Evolutionary conservation across 2,329 filamentous ascomycete genomes (phyloP).

Genomic region (Cylindrodendrum hubeiense): DNA sequence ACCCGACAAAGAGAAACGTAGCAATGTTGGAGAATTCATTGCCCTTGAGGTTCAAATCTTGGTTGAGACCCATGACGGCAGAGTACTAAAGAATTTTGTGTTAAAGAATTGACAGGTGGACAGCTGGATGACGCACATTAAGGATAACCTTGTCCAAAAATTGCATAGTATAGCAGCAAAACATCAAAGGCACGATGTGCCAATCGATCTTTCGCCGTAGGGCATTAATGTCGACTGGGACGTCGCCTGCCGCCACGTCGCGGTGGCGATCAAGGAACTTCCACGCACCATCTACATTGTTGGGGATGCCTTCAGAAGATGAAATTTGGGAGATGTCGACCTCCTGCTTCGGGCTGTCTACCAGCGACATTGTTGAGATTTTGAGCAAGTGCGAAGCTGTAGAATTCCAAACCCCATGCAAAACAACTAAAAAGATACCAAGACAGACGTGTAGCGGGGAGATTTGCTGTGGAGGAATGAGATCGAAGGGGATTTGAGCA

Average conservation of each 20-base stretch:
- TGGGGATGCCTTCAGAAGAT: not conserved
- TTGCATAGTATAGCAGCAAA: conserved; percentile 71
- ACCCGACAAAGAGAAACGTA: conserved; percentile 73
- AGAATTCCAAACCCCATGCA: no score
- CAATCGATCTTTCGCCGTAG: conserved; percentile 69
- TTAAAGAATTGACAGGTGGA: conserved; percentile 12
- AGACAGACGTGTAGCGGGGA: not conserved
- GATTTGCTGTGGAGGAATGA: not conserved
- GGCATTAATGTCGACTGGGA: conserved; percentile 55
- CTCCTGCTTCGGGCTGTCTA: conserved; percentile 13
- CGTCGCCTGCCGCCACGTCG: conserved; percentile 49
- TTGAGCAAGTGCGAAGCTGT: no score
- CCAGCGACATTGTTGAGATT: not conserved
- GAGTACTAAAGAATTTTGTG: conserved; percentile 63
- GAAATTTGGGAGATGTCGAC: conserved; percentile 19
- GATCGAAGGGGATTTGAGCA: not conserved
- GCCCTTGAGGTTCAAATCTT: conserved; percentile 64
- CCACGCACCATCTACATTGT: conserved; percentile 59
- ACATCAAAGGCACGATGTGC: conserved; percentile 72
- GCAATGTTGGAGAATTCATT: conserved; percentile 74
- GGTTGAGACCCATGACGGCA: conserved; percentile 72
- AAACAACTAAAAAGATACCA: not conserved
- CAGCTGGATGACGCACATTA: conserved; percentile 59
- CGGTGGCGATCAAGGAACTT: conserved; percentile 58
- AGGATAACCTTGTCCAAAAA: conserved; percentile 74